Evolutionary conservation across 2,329 filamentous ascomycete genomes (phyloP).

Genomic region (Cercospora sojina): DNA sequence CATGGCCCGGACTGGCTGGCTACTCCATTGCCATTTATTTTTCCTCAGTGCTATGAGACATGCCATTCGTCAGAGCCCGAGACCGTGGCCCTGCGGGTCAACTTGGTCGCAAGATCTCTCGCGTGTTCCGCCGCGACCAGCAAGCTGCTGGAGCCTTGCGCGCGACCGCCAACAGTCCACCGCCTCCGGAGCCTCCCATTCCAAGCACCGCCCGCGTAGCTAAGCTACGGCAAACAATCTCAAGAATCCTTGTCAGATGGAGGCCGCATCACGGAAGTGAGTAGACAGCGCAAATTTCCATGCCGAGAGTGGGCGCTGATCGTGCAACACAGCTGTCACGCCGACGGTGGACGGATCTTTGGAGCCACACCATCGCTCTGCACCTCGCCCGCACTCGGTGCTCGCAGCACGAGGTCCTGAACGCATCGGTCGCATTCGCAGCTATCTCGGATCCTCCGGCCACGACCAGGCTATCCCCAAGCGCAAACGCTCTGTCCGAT

Average conservation of each 20-base stretch:
- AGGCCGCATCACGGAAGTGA: background rate
- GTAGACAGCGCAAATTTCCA: background rate
- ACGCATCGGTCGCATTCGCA: conserved; percentile 5
- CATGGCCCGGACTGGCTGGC: background rate
- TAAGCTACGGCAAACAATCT: conserved; percentile 23
- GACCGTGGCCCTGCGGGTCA: background rate
- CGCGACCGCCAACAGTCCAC: conserved; percentile 8
- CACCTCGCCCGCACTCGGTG: conserved; percentile 24
- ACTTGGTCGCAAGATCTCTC: conserved; percentile 18
- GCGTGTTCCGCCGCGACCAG: conserved; percentile 17
- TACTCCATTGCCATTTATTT: background rate
- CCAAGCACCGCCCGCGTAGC: background rate
- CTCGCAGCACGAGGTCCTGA: conserved; percentile 9
- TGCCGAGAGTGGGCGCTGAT: background rate
- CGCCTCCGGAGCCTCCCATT: background rate
- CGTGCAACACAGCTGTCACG: background rate
- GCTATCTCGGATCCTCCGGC: conserved; percentile 18
- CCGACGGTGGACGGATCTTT: conserved; percentile 23
- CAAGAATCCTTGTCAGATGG: conserved; percentile 13
- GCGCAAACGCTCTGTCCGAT: conserved; percentile 32
- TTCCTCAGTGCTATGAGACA: conserved; percentile 2
- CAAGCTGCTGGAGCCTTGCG: conserved; percentile 1
- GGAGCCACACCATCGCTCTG: conserved; percentile 27
- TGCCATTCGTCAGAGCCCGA: conserved; percentile 13
- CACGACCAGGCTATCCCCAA: conserved; percentile 17